A percentile compares a stretch with the other conserved stretches of the same genome.
Evolutionary conservation across 495 filamentous ascomycete genomes (phyloP).

Genomic region (Penicillium samsonianum): DNA sequence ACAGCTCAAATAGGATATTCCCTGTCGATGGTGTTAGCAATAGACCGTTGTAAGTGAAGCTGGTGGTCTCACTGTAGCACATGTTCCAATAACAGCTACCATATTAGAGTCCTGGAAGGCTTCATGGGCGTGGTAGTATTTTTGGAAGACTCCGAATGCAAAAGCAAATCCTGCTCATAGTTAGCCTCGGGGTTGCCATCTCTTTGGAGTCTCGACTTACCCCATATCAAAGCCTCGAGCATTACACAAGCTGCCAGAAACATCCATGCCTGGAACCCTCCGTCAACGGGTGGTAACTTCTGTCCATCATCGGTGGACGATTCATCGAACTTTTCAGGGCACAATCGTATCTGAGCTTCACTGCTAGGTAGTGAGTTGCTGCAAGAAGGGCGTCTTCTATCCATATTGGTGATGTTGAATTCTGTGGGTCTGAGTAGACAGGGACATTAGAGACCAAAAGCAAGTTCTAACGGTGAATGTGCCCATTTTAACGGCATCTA

Average conservation of each 20-base stretch:
- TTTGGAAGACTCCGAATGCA: constrained; percentile 33
- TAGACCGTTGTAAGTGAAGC: neutral
- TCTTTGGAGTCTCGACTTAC: neutral
- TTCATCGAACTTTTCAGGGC: constrained; percentile 9
- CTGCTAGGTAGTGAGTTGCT: constrained; percentile 5
- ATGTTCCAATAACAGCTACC: constrained; percentile 50
- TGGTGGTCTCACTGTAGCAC: constrained; percentile 41
- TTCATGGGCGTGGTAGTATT: constrained; percentile 28
- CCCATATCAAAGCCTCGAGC: constrained; percentile 17
- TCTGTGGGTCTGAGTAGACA: neutral
- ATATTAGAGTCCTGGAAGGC: constrained; percentile 35
- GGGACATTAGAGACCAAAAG: neutral
- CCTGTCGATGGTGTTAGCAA: constrained; percentile 14
- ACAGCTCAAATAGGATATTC: constrained; percentile 25
- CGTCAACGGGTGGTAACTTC: constrained; percentile 8
- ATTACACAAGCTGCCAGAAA: constrained; percentile 16
- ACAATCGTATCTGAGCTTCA: constrained; percentile 8
- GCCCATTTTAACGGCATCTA: constrained; percentile 8
- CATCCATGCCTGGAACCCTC: constrained; percentile 17
- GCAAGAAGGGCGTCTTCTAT: constrained; percentile 6
- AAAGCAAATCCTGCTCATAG: constrained; percentile 25
- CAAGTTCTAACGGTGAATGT: neutral
- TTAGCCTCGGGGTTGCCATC: neutral
- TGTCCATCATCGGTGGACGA: neutral
- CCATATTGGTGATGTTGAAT: constrained; percentile 4